These are phyloP conservation scores for Fraxinus paxiana DNA, from an alignment of 305 asterid species.

Conservation along the genomic window DNA sequence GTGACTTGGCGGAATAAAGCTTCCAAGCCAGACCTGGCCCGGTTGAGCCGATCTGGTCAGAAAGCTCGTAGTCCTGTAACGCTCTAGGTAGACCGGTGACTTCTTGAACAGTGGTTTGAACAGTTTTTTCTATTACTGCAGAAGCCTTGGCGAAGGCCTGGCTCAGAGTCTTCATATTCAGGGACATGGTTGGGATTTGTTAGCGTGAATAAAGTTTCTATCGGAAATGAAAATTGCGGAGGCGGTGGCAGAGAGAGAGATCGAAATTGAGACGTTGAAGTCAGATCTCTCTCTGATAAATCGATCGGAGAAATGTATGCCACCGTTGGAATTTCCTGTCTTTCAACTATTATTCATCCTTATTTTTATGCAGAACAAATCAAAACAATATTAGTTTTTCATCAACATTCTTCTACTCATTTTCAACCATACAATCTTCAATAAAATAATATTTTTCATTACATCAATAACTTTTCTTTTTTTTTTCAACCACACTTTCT, in stretches of 20 bases:
- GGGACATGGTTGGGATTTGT: conserved; percentile 48
- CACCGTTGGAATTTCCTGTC: no score
- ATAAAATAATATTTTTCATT: no score
- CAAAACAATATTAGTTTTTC: no score
- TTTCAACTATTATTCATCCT: no score
- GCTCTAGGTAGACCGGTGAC: conserved; percentile 87
- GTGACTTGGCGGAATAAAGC: conserved; percentile 75
- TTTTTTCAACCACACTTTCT: no score
- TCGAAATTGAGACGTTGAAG: no score
- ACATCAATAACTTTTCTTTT: no score
- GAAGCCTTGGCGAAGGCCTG: conserved; percentile 96
- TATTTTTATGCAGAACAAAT: no score
- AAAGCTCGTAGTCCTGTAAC: conserved; percentile 76
- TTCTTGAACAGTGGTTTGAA: conserved; percentile 94
- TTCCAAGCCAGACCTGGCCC: conserved; percentile 95
- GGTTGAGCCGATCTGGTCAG: conserved; percentile 92
- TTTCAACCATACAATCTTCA: no score
- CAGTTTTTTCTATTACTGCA: conserved; percentile 89
- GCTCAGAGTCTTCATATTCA: conserved; percentile 82
- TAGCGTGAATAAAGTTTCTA: neutral
- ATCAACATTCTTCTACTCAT: no score
- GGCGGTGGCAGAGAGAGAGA: conserved; percentile 11
- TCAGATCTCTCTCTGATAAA: no score
- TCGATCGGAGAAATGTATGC: no score
- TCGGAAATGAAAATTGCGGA: conserved; percentile 2